These are phyloP conservation scores for Colletotrichum orchidophilum DNA, from an alignment of 2,329 filamentous ascomycete genomes.

Conservation along the genomic window DNA sequence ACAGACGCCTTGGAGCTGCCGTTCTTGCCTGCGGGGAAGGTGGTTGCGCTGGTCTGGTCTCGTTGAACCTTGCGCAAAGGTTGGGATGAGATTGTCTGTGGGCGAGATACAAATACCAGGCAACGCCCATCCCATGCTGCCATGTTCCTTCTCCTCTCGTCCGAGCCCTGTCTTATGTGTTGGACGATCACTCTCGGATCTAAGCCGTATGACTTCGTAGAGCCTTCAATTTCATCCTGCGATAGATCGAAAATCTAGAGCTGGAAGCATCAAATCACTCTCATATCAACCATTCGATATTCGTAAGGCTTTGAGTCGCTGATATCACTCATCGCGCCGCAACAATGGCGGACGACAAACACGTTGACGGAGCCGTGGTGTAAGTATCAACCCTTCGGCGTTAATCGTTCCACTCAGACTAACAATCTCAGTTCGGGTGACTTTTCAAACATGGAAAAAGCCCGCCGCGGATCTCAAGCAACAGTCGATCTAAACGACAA, in stretches of 20 bases:
- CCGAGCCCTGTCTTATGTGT: neutral
- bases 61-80: neutral
- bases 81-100: slow-evolving; percentile 6
- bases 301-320: neutral
- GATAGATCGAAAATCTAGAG: neutral
- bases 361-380: neutral
- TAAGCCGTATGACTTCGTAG: neutral
- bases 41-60: slow-evolving; percentile 8
- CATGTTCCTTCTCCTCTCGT: neutral
- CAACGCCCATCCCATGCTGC: neutral
- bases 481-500: slow-evolving; percentile 55
- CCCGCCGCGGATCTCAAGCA: slow-evolving; percentile 5
- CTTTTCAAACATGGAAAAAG: slow-evolving; percentile 11
- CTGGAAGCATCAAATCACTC: neutral
- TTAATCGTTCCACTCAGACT: neutral
- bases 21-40: slow-evolving; percentile 6
- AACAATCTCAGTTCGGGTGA: neutral
- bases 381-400: neutral
- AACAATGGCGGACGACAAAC: slow-evolving; percentile 23
- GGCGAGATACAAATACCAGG: slow-evolving; percentile 18
- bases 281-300: neutral
- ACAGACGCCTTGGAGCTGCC: neutral
- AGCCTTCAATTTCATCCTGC: neutral
- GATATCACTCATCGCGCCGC: neutral
- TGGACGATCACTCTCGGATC: neutral